Percentiles rank a stretch among this genome's conserved stretches.
Conservation (phyloP, 1,139 yeast genomes). For the Debaryomyces udenii region DNA sequence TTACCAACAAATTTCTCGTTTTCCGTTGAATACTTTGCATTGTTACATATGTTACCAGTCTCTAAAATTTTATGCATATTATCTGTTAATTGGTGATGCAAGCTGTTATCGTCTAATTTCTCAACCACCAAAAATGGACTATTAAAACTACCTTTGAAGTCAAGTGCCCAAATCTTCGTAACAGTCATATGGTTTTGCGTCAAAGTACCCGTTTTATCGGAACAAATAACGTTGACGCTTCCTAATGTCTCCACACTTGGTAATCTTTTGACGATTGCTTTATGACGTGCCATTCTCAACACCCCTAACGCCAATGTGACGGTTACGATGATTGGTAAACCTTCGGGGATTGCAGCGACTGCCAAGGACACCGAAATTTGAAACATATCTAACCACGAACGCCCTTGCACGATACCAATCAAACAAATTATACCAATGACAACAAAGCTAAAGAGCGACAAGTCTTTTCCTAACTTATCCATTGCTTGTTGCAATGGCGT, state of each 20-base stretch:
- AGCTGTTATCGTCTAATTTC: conserved; percentile 41
- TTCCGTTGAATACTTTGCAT: conserved; percentile 70
- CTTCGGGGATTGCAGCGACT: conserved; percentile 98
- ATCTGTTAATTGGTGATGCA: conserved; percentile 49
- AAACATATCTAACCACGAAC: conserved; percentile 95
- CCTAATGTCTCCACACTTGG: conserved; percentile 97
- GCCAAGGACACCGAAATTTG: conserved; percentile 95
- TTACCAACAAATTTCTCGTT: conserved; percentile 80
- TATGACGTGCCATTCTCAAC: conserved; percentile 88
- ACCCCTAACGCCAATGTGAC: conserved; percentile 96
- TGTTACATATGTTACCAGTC: conserved; percentile 80
- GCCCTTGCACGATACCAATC: conserved; percentile 86
- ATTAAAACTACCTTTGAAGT: conserved; percentile 58
- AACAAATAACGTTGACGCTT: conserved; percentile 90
- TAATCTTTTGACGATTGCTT: conserved; percentile 88
- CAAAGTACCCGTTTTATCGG: conserved; percentile 94
- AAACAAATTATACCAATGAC: conserved; percentile 87
- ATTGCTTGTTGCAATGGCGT: conserved; percentile 93
- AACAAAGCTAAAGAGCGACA: conserved; percentile 77
- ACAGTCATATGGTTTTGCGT: conserved; percentile 95
- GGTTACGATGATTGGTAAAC: conserved; percentile 93
- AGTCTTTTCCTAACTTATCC: conserved; percentile 91
- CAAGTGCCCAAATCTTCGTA: conserved; percentile 80
- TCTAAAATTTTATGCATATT: conserved; percentile 61
- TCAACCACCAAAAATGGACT: conserved; percentile 53